Percentiles rank a stretch among this genome's conserved stretches.
Evolutionary conservation across 495 filamentous ascomycete genomes (phyloP).

Genomic region (Aspergillus haitiensis): DNA sequence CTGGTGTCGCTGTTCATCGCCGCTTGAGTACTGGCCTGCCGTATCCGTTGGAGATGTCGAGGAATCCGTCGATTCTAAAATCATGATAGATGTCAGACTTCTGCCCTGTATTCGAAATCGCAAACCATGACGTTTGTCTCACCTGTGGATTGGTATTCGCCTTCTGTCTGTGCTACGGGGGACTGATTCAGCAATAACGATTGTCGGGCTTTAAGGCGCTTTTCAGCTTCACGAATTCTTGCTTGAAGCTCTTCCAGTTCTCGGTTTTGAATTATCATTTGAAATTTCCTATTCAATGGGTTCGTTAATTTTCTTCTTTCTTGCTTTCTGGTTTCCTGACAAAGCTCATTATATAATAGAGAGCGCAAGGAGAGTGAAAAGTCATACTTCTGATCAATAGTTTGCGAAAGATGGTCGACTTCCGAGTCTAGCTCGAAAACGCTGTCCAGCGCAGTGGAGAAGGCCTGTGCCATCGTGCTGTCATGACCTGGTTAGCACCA

Average conservation of each 20-base stretch:
- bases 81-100: conserved; percentile 11
- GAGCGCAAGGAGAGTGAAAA: neutral
- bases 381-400: conserved; percentile 81
- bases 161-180: conserved; percentile 14
- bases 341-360: neutral
- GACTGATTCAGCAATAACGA: conserved; percentile 21
- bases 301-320: conserved; percentile 8
- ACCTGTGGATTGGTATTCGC: conserved; percentile 28
- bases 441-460: conserved; percentile 82
- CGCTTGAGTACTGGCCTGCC: conserved; percentile 27
- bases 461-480: conserved; percentile 85
- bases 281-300: conserved; percentile 48
- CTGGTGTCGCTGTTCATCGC: conserved; percentile 26
- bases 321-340: conserved; percentile 5
- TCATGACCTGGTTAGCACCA: conserved; percentile 30
- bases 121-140: conserved; percentile 8
- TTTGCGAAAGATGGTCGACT: conserved; percentile 71
- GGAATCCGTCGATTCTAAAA: conserved; percentile 21
- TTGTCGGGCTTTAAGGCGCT: conserved; percentile 62
- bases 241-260: conserved; percentile 86
- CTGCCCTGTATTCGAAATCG: neutral
- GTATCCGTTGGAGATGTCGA: conserved; percentile 28
- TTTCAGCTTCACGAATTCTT: conserved; percentile 80
- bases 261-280: conserved; percentile 73
- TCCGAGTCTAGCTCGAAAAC: conserved; percentile 83